phyloP scores from a whole-genome alignment of 306 rosid species.

The Prosopis cineraria region DNA sequence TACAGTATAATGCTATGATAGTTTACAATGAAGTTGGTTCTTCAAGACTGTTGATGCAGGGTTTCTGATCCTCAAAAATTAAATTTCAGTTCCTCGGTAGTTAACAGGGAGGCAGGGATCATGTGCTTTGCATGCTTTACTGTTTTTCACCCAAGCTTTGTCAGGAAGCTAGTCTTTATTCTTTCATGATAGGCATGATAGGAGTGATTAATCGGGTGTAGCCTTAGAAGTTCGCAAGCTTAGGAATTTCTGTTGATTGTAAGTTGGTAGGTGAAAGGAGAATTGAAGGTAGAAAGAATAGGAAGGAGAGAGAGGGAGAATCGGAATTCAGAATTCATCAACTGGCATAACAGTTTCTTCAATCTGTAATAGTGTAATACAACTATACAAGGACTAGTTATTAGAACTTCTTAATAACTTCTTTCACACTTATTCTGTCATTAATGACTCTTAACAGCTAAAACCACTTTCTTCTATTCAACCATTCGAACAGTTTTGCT shows the following conservation, averaged over 20 bases:
- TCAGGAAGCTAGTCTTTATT: conserved; percentile 10
- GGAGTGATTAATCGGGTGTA: not conserved
- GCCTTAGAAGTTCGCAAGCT: conserved; percentile 3
- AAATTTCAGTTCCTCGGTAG: conserved; percentile 1
- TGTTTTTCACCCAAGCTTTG: not conserved
- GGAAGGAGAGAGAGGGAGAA: too few relatives aligned
- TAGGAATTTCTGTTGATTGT: not conserved
- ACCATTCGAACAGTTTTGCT: not conserved
- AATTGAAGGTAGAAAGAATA: too few relatives aligned
- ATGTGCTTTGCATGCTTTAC: not conserved
- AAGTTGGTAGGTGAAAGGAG: too few relatives aligned
- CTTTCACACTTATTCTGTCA: too few relatives aligned
- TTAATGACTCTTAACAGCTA: too few relatives aligned
- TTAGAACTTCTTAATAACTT: too few relatives aligned
- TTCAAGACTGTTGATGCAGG: not conserved
- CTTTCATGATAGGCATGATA: not conserved
- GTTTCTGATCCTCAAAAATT: not conserved
- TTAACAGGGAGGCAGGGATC: not conserved
- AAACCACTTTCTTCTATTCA: too few relatives aligned
- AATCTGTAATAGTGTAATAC: too few relatives aligned
- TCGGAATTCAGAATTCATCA: too few relatives aligned
- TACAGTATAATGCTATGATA: not conserved
- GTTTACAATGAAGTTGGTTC: conserved; percentile 5
- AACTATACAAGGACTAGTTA: too few relatives aligned
- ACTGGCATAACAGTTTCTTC: too few relatives aligned